Evolutionary conservation across 176 grass and related monocot species (phyloP), one percentile per base, ranked within the genome.

Genomic region (Cenchrus purpureus): DNA sequence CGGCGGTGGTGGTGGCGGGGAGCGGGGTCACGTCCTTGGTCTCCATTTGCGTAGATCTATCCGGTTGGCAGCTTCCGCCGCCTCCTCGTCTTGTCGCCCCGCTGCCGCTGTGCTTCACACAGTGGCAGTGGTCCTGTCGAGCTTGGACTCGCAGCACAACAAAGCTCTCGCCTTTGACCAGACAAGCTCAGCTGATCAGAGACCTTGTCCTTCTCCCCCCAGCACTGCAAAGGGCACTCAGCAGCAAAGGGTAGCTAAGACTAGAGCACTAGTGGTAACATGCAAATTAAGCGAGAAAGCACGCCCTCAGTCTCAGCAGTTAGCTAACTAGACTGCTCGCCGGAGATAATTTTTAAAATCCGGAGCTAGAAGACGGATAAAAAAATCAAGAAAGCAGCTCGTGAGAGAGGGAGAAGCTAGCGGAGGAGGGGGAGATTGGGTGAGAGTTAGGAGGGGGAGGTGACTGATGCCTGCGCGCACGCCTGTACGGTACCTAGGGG

Each of bases 11-110:
- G 70, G 82, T 3, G 71, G 74, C 74, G 79, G 64, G 12, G 80
- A 84, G 89, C 75, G 89, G 80, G 75, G 85, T 40, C 75, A 87
- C 89, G 76, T 91, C 89, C 48, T 91, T 91, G 81, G 70, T 73
- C 85, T 91, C 89, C 89, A 91, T 91, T 81, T 20, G 71, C 71
- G 57, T 74, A 87, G 85, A 91, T 91, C 89, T 87, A 71, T 10
- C 65, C 7, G 19, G 10, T 70, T 65, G 76, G 29, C 68, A 28
- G 64, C 68, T 53, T 17, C 37, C 46, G 67, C 66, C 46, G 57
- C 66, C n/a, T 51, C 71, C 56, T 50, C 83, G 20, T 71, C 45
- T 51, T 17, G 50, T 42, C 16, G 67, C 42, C 3, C 42, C 3
- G 78, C 71, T 55, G 77, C 57, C 29, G 63, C 64, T 42, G 48